A percentile compares a stretch with the other conserved stretches of the same genome.
phyloP scores from a whole-genome alignment of 768 basidiomycete genomes.

The Paxillus ammoniavirescens region DNA sequence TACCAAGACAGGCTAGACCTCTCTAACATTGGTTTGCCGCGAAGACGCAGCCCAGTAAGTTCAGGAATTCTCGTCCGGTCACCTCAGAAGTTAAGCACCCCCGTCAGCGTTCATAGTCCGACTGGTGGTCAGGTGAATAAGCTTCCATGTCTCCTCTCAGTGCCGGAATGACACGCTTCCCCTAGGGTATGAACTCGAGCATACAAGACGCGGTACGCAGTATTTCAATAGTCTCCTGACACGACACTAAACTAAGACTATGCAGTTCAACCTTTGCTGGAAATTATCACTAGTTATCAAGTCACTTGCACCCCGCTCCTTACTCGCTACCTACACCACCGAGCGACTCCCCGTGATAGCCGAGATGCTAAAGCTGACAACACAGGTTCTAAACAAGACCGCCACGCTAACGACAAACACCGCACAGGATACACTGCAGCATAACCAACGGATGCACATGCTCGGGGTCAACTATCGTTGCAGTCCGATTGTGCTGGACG shows the following conservation, averaged over 20 bases:
- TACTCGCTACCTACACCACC: conserved; percentile 27
- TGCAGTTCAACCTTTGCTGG: no score
- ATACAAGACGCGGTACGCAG: no score
- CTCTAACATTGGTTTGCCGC: background rate
- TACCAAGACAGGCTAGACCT: background rate
- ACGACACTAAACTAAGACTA: no score
- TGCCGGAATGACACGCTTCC: background rate
- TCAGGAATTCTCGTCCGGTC: background rate
- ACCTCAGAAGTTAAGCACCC: background rate
- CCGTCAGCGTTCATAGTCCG: conserved; percentile 7
- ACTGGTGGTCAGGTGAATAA: conserved; percentile 10
- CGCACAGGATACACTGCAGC: no score
- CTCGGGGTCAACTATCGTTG: conserved; percentile 27
- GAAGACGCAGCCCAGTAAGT: conserved; percentile 11
- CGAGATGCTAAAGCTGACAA: no score
- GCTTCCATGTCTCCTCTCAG: background rate
- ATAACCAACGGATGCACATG: conserved; percentile 9
- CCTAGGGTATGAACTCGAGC: conserved; percentile 12
- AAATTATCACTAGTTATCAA: conserved; percentile 27
- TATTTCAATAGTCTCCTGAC: no score
- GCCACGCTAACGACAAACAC: no score
- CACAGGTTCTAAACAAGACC: background rate
- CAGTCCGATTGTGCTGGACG: conserved; percentile 25
- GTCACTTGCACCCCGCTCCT: conserved; percentile 16
- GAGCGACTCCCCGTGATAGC: conserved; percentile 28